These are phyloP conservation scores for Letharia columbiana DNA, from an alignment of 495 filamentous ascomycete species.

Conservation along the genomic window DNA sequence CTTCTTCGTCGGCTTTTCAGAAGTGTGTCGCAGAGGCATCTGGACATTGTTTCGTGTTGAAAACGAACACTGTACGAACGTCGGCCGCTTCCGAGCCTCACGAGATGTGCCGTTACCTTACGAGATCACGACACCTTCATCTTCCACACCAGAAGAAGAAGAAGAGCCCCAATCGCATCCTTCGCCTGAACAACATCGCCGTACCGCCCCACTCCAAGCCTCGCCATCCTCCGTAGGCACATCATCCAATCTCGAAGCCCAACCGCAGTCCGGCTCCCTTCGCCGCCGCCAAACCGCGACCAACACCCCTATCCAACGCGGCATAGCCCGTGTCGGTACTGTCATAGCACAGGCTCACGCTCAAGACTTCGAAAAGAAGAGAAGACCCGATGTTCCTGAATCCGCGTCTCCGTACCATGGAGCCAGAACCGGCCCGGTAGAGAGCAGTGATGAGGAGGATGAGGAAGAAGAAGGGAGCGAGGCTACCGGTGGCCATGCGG, in stretches of 20 bases:
- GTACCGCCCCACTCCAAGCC: slow-evolving; percentile 6
- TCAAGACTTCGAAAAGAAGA: slow-evolving; percentile 77
- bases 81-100: slow-evolving; percentile 72
- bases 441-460: slow-evolving; percentile 29
- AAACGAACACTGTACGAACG: slow-evolving; percentile 90
- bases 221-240: slow-evolving; percentile 14
- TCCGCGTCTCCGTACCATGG: slow-evolving; percentile 19
- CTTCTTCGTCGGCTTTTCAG: slow-evolving; percentile 66
- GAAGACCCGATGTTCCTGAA: slow-evolving; percentile 35
- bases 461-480: slow-evolving; percentile 23
- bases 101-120: slow-evolving; percentile 79
- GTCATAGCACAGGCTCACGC: slow-evolving; percentile 68
- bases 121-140: slow-evolving; percentile 38
- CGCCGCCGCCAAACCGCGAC: slow-evolving; percentile 25
- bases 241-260: slow-evolving; percentile 22
- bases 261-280: slow-evolving; percentile 19
- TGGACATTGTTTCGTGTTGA: slow-evolving; percentile 93
- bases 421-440: slow-evolving; percentile 10
- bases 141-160: slow-evolving; percentile 17
- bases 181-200: not conserved
- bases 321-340: slow-evolving; percentile 45
- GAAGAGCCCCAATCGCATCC: not conserved
- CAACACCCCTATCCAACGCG: slow-evolving; percentile 23
- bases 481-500: slow-evolving; percentile 14
- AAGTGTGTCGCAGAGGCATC: slow-evolving; percentile 72